phyloP scores from a whole-genome alignment of 2,329 filamentous ascomycete genomes.

The Xylariaceae sp. region DNA sequence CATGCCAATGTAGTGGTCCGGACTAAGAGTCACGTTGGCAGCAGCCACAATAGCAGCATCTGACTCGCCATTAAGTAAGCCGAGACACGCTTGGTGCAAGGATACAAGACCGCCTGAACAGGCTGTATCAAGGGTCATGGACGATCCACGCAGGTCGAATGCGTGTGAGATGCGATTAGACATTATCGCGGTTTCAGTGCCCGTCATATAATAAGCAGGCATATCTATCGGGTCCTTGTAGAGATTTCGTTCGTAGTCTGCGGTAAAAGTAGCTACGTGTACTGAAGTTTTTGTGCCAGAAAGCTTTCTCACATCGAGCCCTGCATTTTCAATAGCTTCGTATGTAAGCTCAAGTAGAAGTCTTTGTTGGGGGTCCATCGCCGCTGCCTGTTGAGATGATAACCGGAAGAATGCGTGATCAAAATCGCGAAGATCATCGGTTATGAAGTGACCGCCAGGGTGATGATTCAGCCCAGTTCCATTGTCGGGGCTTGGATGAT shows the following conservation, averaged over 20 bases:
- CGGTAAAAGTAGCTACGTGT: constrained; percentile 8
- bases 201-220: constrained; percentile 18
- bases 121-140: constrained; percentile 32
- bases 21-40: constrained; percentile 25
- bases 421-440: constrained; percentile 13
- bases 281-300: constrained; percentile 10
- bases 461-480: constrained; percentile 10
- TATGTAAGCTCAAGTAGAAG: constrained; percentile 13
- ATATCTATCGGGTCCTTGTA: constrained; percentile 20
- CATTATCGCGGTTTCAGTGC: constrained; percentile 18
- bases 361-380: constrained; percentile 16
- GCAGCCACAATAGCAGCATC: constrained; percentile 28
- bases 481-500: constrained; percentile 12
- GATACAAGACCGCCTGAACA: constrained; percentile 33
- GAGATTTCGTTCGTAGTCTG: constrained; percentile 12
- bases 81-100: constrained; percentile 32
- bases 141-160: constrained; percentile 30
- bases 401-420: constrained; percentile 16
- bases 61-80: constrained; percentile 30
- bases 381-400: constrained; percentile 4
- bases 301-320: neutral
- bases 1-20: constrained; percentile 22
- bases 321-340: constrained; percentile 14
- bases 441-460: constrained; percentile 15
- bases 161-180: constrained; percentile 28